Percentiles rank a stretch among this genome's conserved stretches.
These are phyloP conservation scores for Tylopilus orsonianus DNA, from an alignment of 1,284 basidiomycete species.

Conservation along the genomic window DNA sequence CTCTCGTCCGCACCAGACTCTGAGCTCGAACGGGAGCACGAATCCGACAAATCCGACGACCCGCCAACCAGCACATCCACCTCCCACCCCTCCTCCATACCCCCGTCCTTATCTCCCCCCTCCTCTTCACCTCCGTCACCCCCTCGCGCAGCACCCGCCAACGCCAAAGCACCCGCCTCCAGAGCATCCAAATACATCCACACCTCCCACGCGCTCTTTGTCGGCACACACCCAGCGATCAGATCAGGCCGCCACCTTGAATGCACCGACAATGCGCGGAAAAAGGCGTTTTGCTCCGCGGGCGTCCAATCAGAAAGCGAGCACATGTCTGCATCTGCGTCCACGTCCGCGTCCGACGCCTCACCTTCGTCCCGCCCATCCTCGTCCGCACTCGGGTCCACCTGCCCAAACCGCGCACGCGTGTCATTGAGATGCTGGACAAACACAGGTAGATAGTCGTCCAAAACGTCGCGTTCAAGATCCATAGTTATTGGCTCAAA, in stretches of 20 bases:
- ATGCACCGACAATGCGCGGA: constrained; percentile 43
- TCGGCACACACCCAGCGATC: constrained; percentile 31
- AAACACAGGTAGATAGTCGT: constrained; percentile 29
- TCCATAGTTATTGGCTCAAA: constrained; percentile 9
- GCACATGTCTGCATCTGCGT: not conserved
- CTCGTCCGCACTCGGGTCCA: not conserved
- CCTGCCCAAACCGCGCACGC: constrained; percentile 17
- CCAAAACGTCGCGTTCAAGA: constrained; percentile 20
- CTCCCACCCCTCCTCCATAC: not conserved
- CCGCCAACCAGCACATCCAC: no score
- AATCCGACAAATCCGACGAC: no score
- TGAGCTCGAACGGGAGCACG: no score
- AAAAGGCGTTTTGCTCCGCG: constrained; percentile 68
- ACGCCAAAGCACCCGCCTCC: constrained; percentile 24
- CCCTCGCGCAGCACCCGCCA: constrained; percentile 1
- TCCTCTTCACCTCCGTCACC: constrained; percentile 2
- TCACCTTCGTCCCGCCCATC: no score
- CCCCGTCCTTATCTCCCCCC: constrained; percentile 5
- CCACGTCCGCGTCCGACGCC: not conserved
- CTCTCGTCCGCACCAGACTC: no score
- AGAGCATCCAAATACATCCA: constrained; percentile 33
- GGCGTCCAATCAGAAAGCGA: constrained; percentile 51
- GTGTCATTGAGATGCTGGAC: constrained; percentile 29
- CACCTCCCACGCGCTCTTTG: constrained; percentile 30
- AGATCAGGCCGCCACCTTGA: constrained; percentile 37